These are phyloP conservation scores for Raffaelea deltoideospora DNA, from an alignment of 2,329 filamentous ascomycete species.

Conservation along the genomic window DNA sequence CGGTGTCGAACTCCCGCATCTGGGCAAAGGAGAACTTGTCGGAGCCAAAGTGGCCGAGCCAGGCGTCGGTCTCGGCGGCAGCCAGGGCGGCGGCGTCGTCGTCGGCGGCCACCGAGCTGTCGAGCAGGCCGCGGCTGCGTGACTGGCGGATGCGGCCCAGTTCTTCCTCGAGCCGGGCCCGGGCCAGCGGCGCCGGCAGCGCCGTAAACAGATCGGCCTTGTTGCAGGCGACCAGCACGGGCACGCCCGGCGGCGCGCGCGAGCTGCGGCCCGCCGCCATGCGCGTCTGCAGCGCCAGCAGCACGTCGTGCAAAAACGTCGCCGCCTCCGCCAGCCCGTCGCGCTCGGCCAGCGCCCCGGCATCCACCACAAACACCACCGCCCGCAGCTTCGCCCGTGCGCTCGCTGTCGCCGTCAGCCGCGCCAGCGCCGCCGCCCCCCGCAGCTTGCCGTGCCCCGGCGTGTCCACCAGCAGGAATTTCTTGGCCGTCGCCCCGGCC, in stretches of 20 bases:
- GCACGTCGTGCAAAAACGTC: conserved; percentile 73
- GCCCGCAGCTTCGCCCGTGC: conserved; percentile 40
- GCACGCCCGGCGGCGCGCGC: conserved; percentile 44
- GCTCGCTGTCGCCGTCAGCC: conserved; percentile 19
- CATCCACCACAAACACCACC: conserved; percentile 81
- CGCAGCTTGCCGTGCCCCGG: conserved; percentile 93
- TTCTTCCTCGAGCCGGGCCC: conserved; percentile 61
- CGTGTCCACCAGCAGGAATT: conserved; percentile 71
- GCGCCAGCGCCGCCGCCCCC: conserved; percentile 46
- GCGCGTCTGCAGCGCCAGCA: conserved; percentile 69
- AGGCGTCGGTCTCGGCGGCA: conserved; percentile 62
- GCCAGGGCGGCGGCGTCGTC: conserved; percentile 25
- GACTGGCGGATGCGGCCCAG: conserved; percentile 63
- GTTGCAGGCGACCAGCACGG: conserved; percentile 78
- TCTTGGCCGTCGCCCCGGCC: conserved; percentile 40
- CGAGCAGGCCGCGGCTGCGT: conserved; percentile 65
- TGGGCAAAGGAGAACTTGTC: conserved; percentile 65
- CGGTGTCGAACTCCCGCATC: conserved; percentile 70
- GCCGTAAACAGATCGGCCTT: conserved; percentile 95
- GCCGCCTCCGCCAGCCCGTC: conserved; percentile 57
- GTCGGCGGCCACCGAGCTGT: conserved; percentile 59
- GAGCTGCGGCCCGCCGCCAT: conserved; percentile 18
- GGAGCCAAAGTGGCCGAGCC: conserved; percentile 69
- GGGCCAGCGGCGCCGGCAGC: conserved; percentile 63
- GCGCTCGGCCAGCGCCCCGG: conserved; percentile 45